Conservation (phyloP, 495 filamentous ascomycete species). For the Xylaria palmicola region DNA sequence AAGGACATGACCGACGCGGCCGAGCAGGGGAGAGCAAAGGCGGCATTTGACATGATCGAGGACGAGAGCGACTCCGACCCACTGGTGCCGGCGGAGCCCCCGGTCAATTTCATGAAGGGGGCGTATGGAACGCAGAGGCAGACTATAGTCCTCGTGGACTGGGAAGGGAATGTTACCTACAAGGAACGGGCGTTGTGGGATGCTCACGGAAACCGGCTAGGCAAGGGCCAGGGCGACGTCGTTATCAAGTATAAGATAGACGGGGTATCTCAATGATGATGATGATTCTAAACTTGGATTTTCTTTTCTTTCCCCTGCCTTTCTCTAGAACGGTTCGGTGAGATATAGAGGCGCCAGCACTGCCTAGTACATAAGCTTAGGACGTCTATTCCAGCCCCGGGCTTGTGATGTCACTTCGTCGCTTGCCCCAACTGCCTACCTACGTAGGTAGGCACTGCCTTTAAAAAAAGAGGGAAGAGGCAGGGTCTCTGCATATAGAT, state of each 20-base stretch:
- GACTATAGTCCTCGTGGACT: conserved; percentile 77
- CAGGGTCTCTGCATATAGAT: too few relatives aligned
- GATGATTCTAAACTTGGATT: too few relatives aligned
- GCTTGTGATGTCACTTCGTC: too few relatives aligned
- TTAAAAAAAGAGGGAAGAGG: too few relatives aligned
- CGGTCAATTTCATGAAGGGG: conserved; percentile 50
- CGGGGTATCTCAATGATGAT: conserved; percentile 34
- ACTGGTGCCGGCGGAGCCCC: conserved; percentile 18
- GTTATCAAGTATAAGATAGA: conserved; percentile 64
- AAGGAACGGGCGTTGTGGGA: conserved; percentile 84
- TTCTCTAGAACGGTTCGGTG: neutral
- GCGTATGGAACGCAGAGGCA: conserved; percentile 94
- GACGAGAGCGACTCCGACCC: conserved; percentile 28
- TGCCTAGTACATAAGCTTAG: neutral
- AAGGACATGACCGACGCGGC: conserved; percentile 52
- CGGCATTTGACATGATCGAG: conserved; percentile 28
- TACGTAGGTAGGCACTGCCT: neutral
- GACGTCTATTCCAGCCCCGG: neutral
- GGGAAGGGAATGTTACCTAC: conserved; percentile 73
- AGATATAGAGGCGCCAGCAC: neutral
- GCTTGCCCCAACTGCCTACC: too few relatives aligned
- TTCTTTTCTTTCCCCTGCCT: too few relatives aligned
- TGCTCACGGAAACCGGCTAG: conserved; percentile 58
- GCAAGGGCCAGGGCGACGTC: conserved; percentile 59
- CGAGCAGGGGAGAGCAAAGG: conserved; percentile 45